Percentiles rank a stretch among this genome's conserved stretches.
Conservation (phyloP, 2,329 filamentous ascomycete species). For the Purpureocillium lavendulum region DNA sequence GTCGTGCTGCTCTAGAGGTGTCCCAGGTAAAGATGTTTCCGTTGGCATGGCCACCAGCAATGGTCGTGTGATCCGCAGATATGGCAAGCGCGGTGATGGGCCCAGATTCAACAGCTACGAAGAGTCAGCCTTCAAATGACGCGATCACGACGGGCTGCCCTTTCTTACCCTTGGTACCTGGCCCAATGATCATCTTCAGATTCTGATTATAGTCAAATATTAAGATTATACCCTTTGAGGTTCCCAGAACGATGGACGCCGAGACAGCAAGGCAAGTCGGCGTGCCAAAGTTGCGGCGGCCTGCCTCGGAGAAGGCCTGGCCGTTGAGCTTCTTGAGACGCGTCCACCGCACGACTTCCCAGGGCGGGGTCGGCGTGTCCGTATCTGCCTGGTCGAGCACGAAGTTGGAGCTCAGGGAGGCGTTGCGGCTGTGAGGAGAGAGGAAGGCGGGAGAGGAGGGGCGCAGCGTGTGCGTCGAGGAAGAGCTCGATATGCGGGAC, state of each 20-base stretch:
- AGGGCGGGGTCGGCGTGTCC: constrained; percentile 71
- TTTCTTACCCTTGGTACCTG: constrained; percentile 72
- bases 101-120: constrained; percentile 77
- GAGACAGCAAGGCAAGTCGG: constrained; percentile 87
- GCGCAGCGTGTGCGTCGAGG: constrained; percentile 49
- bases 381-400: constrained; percentile 53
- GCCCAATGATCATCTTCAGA: constrained; percentile 86
- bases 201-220: constrained; percentile 98
- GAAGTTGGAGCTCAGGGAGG: constrained; percentile 67
- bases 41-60: constrained; percentile 82
- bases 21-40: constrained; percentile 98
- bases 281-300: constrained; percentile 83
- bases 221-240: constrained; percentile 86
- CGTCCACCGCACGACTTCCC: constrained; percentile 97
- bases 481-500: constrained; percentile 60
- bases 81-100: constrained; percentile 80
- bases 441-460: constrained; percentile 72
- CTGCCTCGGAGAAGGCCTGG: constrained; percentile 86
- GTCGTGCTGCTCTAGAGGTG: constrained; percentile 68
- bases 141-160: background rate
- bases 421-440: constrained; percentile 69
- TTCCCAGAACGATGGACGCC: constrained; percentile 81
- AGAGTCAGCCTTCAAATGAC: constrained; percentile 18
- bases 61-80: constrained; percentile 86
- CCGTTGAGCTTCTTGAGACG: constrained; percentile 81